Percentiles rank a stretch among this genome's conserved stretches.
Evolutionary conservation across 2,329 filamentous ascomycete genomes (phyloP).

Genomic region (Trichoderma sp.): DNA sequence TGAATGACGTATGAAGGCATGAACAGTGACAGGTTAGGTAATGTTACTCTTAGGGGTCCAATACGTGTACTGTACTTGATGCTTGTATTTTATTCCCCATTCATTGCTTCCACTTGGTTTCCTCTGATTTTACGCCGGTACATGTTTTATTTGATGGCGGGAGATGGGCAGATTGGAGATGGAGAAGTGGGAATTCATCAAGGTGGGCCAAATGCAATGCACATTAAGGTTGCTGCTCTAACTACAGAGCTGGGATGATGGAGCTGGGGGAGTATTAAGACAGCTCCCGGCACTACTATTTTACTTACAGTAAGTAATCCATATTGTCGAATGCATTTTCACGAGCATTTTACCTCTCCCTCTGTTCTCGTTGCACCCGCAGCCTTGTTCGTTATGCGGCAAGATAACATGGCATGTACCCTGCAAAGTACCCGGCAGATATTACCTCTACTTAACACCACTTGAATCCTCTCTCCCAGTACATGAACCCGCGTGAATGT

Average conservation of each 20-base stretch:
- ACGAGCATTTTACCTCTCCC: not conserved
- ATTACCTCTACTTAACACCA: not conserved
- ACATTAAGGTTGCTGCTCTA: not conserved
- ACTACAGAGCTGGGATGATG: not conserved
- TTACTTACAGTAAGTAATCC: not conserved
- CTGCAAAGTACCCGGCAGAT: not conserved
- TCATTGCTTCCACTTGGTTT: not conserved
- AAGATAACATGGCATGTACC: not conserved
- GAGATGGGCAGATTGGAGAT: not conserved
- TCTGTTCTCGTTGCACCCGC: not conserved
- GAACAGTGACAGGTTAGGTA: not conserved
- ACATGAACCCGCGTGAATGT: not conserved
- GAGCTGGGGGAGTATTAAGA: not conserved
- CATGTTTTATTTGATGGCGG: not conserved
- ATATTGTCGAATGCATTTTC: too few relatives aligned
- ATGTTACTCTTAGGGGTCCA: not conserved
- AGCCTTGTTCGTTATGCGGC: not conserved
- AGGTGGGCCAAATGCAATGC: not conserved
- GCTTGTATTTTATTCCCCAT: not conserved
- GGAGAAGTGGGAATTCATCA: not conserved
- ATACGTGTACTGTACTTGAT: not conserved
- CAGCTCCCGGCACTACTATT: not conserved
- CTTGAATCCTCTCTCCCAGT: not conserved
- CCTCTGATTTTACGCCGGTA: not conserved
- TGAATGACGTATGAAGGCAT: constrained; percentile 16